Conservation (phyloP, 106 monocot species). For the Cymbidium sinense region DNA sequence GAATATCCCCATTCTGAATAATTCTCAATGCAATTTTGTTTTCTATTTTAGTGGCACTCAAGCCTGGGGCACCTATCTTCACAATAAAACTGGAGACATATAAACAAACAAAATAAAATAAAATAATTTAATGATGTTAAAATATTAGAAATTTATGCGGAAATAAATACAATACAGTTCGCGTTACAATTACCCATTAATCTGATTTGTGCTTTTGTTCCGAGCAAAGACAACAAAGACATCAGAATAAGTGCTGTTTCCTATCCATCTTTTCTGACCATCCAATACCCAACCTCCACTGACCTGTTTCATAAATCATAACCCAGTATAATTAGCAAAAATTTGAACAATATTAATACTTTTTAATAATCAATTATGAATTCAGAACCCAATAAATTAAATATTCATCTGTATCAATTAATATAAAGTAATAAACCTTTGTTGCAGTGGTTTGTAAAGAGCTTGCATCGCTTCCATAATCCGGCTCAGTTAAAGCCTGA, state of each 20-base stretch:
- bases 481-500: slow-evolving; percentile 76
- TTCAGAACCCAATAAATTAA: too few relatives aligned
- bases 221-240: slow-evolving; percentile 67
- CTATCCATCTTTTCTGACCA: slow-evolving; percentile 86
- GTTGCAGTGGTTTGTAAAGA: too few relatives aligned
- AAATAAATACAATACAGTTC: background rate
- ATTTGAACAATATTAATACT: too few relatives aligned
- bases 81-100: slow-evolving; percentile 49
- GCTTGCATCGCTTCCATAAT: slow-evolving; percentile 80
- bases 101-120: background rate
- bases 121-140: too few relatives aligned
- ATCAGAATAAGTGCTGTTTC: slow-evolving; percentile 82
- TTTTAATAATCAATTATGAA: too few relatives aligned
- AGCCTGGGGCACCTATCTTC: slow-evolving; percentile 63
- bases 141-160: background rate
- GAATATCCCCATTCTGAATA: slow-evolving; percentile 83
- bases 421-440: too few relatives aligned
- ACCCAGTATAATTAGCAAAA: too few relatives aligned
- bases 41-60: slow-evolving; percentile 69
- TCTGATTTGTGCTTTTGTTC: slow-evolving; percentile 49
- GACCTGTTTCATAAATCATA: slow-evolving; percentile 28
- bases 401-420: too few relatives aligned
- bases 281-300: slow-evolving; percentile 69
- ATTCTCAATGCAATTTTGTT: slow-evolving; percentile 83
- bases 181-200: slow-evolving; percentile 50